Base-by-base conservation (phyloP, 2,329 filamentous ascomycete genomes). In the Hymenoscyphus linearis region DNA sequence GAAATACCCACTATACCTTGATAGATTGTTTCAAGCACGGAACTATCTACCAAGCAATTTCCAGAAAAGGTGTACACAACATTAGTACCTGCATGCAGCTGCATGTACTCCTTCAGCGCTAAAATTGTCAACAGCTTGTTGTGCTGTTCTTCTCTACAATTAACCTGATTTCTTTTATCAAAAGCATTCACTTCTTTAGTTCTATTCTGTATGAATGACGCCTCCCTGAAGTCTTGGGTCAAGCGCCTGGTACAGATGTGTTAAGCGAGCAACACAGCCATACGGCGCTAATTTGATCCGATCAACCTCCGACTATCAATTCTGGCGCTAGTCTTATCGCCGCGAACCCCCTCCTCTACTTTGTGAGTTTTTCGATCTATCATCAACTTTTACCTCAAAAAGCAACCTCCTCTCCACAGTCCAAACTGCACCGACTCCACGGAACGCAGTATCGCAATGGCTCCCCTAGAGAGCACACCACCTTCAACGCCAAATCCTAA, bases 1-100 rank as follows among this genome's bases (percentile, higher is more conserved):
- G 44, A 18, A 25, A 22, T 50, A 50, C 44, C 22, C 18, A 22
- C 44, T 25, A 50, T 50, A 10, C 22, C 44, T 50, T 25, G 18
- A 13, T 50, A 50, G 44, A 50, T 50, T 25, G 44, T 50, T 50
- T 50, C 44, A 50, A 50, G 18, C 13, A 13, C 44, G 44, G 18
- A 50, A 50, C 44, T 22, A 25, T 50, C 44, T 50, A 50, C 44
- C 44, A 50, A 50, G 44, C n/a, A 50, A 50, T 50, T 50, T 50
- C 9, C 44, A 50, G 44, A 50, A 50, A 13, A 25, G 22, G 44
- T 50, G 44, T 18, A 25, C 44, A 50, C 44, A 50, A 26, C 44
- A 50, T 50, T 50, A 50, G 44, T 50, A 22, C 44, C 44, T 47
- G 10, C 44, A 50, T 50, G 44, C 44, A 50, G 18, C 18, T 50